Percentiles rank a stretch among this genome's conserved stretches.
phyloP scores from a whole-genome alignment of 1,139 yeast species.

The Zygosaccharomyces sapae region DNA sequence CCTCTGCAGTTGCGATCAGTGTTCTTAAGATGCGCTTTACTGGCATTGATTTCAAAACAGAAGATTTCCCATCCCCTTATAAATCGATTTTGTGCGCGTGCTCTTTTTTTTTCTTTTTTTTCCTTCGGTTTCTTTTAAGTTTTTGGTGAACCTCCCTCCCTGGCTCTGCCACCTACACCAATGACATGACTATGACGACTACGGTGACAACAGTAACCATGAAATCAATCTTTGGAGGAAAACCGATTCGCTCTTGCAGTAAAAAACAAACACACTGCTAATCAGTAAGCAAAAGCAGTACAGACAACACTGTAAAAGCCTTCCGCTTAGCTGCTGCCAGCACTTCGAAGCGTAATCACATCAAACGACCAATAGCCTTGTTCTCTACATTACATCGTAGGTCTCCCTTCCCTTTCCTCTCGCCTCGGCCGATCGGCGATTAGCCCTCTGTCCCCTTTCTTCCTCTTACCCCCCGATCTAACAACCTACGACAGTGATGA shows the following conservation, averaged over 20 bases:
- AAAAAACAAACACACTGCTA: too few relatives aligned
- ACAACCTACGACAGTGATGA: not conserved
- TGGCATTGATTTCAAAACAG: not conserved
- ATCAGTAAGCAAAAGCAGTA: too few relatives aligned
- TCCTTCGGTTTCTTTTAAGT: not conserved
- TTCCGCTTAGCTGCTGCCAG: too few relatives aligned
- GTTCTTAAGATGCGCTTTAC: not conserved
- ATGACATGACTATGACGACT: too few relatives aligned
- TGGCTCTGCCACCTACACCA: not conserved
- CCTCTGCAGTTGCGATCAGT: not conserved
- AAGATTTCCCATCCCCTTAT: not conserved
- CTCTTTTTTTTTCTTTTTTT: too few relatives aligned
- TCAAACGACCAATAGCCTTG: too few relatives aligned
- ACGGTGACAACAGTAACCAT: not conserved
- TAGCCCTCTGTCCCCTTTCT: not conserved
- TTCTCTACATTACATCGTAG: not conserved
- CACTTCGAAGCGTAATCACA: too few relatives aligned
- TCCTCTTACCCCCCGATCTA: not conserved
- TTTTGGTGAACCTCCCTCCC: not conserved
- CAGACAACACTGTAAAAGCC: too few relatives aligned
- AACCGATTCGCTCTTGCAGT: too few relatives aligned
- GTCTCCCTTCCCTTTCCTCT: not conserved
- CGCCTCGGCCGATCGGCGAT: not conserved
- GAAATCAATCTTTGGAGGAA: too few relatives aligned
- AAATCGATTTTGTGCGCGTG: not conserved